Evolutionary conservation across 495 filamentous ascomycete species (phyloP), one percentile per base, ranked within the genome.

Genomic region (Xylaria intraflava): DNA sequence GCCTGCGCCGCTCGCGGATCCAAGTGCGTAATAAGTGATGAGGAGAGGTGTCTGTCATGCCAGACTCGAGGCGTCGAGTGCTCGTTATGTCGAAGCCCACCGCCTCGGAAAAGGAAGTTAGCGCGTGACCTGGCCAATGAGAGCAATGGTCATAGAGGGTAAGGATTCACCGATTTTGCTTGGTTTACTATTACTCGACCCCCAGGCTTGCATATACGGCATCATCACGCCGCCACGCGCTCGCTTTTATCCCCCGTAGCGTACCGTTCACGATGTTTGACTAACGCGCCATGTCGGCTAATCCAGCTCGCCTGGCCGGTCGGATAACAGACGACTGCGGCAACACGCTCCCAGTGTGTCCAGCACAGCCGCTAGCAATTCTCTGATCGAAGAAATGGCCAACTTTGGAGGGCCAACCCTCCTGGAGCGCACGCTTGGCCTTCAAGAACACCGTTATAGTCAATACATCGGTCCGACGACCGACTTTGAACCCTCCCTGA

Each of bases 21-120:
- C 61, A 85, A 90, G 62, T 98, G 93, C 73, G 89, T 94, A 51
- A 87, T 95, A 71, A 87, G 90, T 65, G 82, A 83, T 40, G 83
- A 83, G 31, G 77, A 78, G 24, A 76, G 72, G 61, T 86, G 83
- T 65, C 72, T 83, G 51, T 72, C 82, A 30, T 86, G 83, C 64
- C 77, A 81, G 64, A 76, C 78, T 65, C 79, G 76, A 59, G 78
- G 76, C 39, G 75, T 78, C 61, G 78, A 81, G 24, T 86, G 83
- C 64, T 84, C 83, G 6, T 77, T 85, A 66, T 71, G 76, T 27
- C 79, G 80, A 42, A 88, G 89, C 51, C 77, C 82, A 20, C 81
- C 80, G 51, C 78, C 83, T 29, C 82, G 84, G 72, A 95, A 87
- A 78, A 82, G 83, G 69, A 90, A 84, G 76, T 60, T 83, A 58